phyloP scores from a whole-genome alignment of 169 alveolate genomes.

The Theileria sp. region DNA sequence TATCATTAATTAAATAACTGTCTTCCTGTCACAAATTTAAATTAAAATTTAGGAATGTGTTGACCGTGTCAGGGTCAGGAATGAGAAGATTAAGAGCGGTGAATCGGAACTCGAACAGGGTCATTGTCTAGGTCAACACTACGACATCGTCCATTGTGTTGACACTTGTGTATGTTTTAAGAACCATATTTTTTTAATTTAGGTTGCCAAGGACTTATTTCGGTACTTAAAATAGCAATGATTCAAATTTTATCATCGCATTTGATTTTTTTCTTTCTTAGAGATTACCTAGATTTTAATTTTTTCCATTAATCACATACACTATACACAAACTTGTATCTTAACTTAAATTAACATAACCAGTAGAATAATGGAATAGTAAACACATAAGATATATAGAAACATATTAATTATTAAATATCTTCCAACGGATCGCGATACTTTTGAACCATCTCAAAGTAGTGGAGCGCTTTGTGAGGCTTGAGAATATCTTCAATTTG shows the following conservation, averaged over 20 bases:
- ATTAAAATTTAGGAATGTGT: slow-evolving; percentile 45
- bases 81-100: slow-evolving; percentile 17
- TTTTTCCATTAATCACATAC: neutral
- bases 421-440: slow-evolving; percentile 64
- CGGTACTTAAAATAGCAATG: slow-evolving; percentile 37
- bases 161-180: slow-evolving; percentile 59
- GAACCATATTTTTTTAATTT: neutral
- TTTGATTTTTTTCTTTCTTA: neutral
- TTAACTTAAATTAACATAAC: neutral
- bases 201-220: slow-evolving; percentile 67
- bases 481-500: slow-evolving; percentile 48
- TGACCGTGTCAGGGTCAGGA: slow-evolving; percentile 47
- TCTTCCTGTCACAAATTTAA: neutral
- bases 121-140: slow-evolving; percentile 69
- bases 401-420: neutral
- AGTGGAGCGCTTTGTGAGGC: slow-evolving; percentile 60
- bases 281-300: neutral
- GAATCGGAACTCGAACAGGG: slow-evolving; percentile 46
- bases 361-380: neutral
- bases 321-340: neutral
- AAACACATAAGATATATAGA: neutral
- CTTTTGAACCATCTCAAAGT: slow-evolving; percentile 65
- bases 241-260: neutral
- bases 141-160: slow-evolving; percentile 59
- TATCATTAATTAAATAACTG: neutral